Percentiles rank a stretch among this genome's conserved stretches.
Conservation (phyloP, 495 filamentous ascomycete species). For the Evernia prunastri region DNA sequence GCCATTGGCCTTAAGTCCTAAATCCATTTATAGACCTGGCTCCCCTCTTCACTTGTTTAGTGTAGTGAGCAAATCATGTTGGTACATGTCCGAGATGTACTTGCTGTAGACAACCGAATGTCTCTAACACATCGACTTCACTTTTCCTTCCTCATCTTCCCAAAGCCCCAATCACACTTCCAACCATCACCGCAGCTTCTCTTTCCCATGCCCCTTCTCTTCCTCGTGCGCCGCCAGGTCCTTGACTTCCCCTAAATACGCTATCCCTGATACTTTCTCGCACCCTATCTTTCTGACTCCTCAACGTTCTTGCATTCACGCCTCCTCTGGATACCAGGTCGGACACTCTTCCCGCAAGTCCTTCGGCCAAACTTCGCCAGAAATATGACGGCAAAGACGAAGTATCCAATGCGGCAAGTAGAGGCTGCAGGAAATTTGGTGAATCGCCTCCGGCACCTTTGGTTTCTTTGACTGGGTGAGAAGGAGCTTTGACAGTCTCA, state of each 20-base stretch:
- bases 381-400: conserved; percentile 82
- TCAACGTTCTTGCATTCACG: conserved; percentile 71
- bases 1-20: conserved; percentile 13
- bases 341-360: conserved; percentile 67
- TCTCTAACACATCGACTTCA: no score
- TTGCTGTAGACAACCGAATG: no score
- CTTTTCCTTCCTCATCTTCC: conserved; percentile 33
- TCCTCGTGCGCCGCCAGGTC: conserved; percentile 47
- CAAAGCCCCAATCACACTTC: conserved; percentile 55
- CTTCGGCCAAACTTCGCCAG: conserved; percentile 79
- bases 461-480: conserved; percentile 43
- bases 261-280: conserved; percentile 73
- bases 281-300: conserved; percentile 66
- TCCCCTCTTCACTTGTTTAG: no score
- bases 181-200: conserved; percentile 93
- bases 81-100: not conserved
- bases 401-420: conserved; percentile 78
- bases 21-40: conserved; percentile 1
- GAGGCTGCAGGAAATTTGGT: conserved; percentile 60
- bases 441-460: conserved; percentile 13
- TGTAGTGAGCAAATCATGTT: not conserved
- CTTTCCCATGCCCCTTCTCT: conserved; percentile 65
- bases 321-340: conserved; percentile 79
- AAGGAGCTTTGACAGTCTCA: conserved; percentile 55
- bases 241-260: conserved; percentile 64